Base-by-base conservation (phyloP, 345 rosid species). In the Euclidium syriacum region DNA sequence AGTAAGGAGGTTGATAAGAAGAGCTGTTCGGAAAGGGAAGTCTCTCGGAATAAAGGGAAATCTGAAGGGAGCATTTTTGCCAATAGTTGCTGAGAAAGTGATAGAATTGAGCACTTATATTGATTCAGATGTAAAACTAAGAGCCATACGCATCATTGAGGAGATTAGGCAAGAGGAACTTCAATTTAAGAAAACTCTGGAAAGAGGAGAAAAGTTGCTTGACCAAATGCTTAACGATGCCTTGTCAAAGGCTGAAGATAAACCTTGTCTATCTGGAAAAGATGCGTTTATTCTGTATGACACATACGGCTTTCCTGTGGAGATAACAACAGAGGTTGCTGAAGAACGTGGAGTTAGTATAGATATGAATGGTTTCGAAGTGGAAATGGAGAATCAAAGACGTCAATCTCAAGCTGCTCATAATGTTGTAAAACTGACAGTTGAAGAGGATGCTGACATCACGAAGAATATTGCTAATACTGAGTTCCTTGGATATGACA, bases 301-400 rank as follows among this genome's bases (percentile, higher is more conserved):
- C 60, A 89, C 95, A 2, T 89, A 60, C 53, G 98, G 98, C 36
- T 89, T 89, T 75, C 95, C 98, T 15, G 95, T 89, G 66, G 98
- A 92, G 80, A 83, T 82, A 76, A 92, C 96, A 3, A 43, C 68
- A 43, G 96, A 92, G 77, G 86, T 81, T 57, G 90, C 94, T 73
- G 86, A 82, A 66, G 98, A 89, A 62, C 81, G 54, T 53, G 91
- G 87, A 14, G 74, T 89, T 47, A 72, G 74, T 32, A 62, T 89
- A 49, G 95, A 85, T 72, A 82, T 80, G 82, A 60, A 76, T 41
- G 97, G 87, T 33, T 92, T 89, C 61, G 77, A 85, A 52, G 50
- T 68, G 65, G 94, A 87, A 68, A 87, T 87, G 98, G 97, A 92
- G 73, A 84, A 80, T 40, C 97, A 92, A 64, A 85, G 90, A 79